Conservation (phyloP, 1,139 yeast genomes). For the Hanseniaspora sp. region DNA sequence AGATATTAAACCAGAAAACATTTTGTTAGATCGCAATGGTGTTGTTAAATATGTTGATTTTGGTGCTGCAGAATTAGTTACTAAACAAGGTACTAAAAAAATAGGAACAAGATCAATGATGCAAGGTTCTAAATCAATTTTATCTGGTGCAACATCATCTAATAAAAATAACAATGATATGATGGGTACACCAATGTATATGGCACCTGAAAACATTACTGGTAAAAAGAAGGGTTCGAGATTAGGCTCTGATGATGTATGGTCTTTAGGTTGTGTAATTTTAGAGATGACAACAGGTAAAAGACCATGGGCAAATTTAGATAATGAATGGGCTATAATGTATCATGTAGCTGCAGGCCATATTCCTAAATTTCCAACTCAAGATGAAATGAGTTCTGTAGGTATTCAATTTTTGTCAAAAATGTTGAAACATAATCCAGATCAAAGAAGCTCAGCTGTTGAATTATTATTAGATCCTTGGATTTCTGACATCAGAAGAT, state of each 20-base stretch:
- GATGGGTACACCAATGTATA: slow-evolving; percentile 98
- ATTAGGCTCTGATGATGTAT: slow-evolving; percentile 59
- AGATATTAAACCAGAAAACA: slow-evolving; percentile 92
- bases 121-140: background rate
- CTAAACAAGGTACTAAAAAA: slow-evolving; percentile 35
- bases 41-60: slow-evolving; percentile 91
- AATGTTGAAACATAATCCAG: slow-evolving; percentile 77
- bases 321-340: slow-evolving; percentile 97
- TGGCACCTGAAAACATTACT: slow-evolving; percentile 95
- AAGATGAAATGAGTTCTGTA: slow-evolving; percentile 62
- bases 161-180: slow-evolving; percentile 31
- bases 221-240: slow-evolving; percentile 68
- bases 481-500: slow-evolving; percentile 62
- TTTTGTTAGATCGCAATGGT: slow-evolving; percentile 81
- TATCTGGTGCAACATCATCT: background rate
- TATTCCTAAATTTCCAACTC: slow-evolving; percentile 70
- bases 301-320: slow-evolving; percentile 82
- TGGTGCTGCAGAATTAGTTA: slow-evolving; percentile 94
- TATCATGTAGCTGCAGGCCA: slow-evolving; percentile 96
- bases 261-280: slow-evolving; percentile 78
- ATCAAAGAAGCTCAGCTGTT: slow-evolving; percentile 67
- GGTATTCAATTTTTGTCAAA: slow-evolving; percentile 64
- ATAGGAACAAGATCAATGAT: slow-evolving; percentile 14
- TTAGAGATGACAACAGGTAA: slow-evolving; percentile 76
- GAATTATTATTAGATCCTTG: slow-evolving; percentile 85